Evolutionary conservation across 1,284 basidiomycete species (phyloP).

Genomic region (Microstroma glucosiphilum): DNA sequence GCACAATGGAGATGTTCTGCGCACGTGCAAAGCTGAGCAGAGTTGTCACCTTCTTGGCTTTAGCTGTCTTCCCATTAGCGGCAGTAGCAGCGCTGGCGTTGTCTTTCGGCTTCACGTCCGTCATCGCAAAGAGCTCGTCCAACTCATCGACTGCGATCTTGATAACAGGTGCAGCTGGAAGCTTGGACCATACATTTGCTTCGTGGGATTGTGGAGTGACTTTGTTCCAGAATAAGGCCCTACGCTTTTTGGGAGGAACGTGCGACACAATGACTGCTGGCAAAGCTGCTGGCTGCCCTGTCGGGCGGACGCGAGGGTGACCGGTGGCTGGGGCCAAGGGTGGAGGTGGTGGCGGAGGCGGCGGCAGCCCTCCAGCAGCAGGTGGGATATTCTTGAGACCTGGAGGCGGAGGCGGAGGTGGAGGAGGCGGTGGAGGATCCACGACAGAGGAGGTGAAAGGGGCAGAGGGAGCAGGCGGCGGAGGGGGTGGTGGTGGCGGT

Average conservation of each 20-base stretch:
- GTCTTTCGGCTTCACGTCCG: slow-evolving; percentile 33
- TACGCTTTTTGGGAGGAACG: slow-evolving; percentile 56
- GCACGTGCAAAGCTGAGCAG: slow-evolving; percentile 32
- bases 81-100: neutral
- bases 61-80: slow-evolving; percentile 11
- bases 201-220: slow-evolving; percentile 55
- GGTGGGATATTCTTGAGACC: slow-evolving; percentile 10
- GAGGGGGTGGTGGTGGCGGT: slow-evolving; percentile 22
- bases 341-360: slow-evolving; percentile 14
- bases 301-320: slow-evolving; percentile 15
- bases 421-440: slow-evolving; percentile 14
- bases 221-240: slow-evolving; percentile 88
- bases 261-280: slow-evolving; percentile 8
- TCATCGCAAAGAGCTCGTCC: slow-evolving; percentile 67
- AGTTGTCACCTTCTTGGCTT: slow-evolving; percentile 22
- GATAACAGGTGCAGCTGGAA: slow-evolving; percentile 53
- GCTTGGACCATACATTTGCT: slow-evolving; percentile 68
- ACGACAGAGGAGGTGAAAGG: neutral
- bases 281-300: slow-evolving; percentile 10
- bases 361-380: slow-evolving; percentile 16
- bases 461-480: too few species aligned
- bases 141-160: slow-evolving; percentile 62
- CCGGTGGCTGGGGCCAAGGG: neutral
- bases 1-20: slow-evolving; percentile 29
- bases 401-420: slow-evolving; percentile 14